Conservation (phyloP, 2,329 filamentous ascomycete genomes). For the Hymenoscyphus fructigenus region DNA sequence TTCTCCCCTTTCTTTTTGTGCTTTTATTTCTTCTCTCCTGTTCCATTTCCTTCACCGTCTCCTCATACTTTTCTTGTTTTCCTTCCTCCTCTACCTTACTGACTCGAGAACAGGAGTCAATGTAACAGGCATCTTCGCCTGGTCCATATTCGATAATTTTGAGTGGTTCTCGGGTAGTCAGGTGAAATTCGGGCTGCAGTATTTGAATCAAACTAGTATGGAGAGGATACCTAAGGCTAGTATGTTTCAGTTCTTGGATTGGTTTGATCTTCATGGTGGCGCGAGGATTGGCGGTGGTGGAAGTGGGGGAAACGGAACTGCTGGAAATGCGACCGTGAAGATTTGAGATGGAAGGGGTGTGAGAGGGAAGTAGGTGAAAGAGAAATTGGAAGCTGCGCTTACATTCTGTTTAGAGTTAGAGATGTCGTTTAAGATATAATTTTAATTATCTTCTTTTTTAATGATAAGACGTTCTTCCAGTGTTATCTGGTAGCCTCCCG, state of each 20-base stretch:
- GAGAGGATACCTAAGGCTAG: slow-evolving; percentile 34
- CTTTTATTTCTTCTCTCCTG: too few relatives aligned
- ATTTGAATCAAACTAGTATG: slow-evolving; percentile 39
- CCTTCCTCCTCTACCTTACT: neutral
- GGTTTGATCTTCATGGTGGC: slow-evolving; percentile 30
- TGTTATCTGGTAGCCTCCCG: too few relatives aligned
- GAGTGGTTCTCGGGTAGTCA: slow-evolving; percentile 43
- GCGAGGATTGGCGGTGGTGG: neutral
- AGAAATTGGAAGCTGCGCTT: too few relatives aligned
- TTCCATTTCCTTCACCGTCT: too few relatives aligned
- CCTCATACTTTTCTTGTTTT: neutral
- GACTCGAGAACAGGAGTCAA: slow-evolving; percentile 53
- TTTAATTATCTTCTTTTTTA: too few relatives aligned
- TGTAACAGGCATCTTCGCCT: slow-evolving; percentile 80
- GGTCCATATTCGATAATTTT: slow-evolving; percentile 71
- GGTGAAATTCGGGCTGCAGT: slow-evolving; percentile 31
- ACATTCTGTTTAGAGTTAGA: too few relatives aligned
- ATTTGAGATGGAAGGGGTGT: too few relatives aligned
- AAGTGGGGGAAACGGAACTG: neutral
- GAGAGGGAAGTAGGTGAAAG: too few relatives aligned
- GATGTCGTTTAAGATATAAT: too few relatives aligned
- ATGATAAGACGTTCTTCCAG: too few relatives aligned
- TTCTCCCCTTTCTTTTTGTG: neutral
- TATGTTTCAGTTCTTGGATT: slow-evolving; percentile 34
- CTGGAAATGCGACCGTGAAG: neutral